Evolutionary conservation across 306 rosid genomes (phyloP).

Genomic region (Crataegus laevigata): DNA sequence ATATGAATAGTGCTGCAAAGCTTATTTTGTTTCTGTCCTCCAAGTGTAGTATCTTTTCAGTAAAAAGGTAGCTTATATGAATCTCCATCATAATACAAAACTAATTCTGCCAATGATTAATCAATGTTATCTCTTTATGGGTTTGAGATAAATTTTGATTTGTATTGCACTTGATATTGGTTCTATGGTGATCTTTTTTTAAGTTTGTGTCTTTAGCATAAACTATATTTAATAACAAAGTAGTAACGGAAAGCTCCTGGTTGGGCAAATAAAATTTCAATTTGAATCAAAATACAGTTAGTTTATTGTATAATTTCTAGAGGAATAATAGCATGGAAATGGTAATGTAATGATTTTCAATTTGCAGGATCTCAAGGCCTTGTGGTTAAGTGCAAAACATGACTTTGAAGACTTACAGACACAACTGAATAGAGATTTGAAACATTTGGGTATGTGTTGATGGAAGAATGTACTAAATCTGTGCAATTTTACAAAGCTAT

Average conservation of each 20-base stretch:
- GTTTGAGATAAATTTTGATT: background rate
- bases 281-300: background rate
- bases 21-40: background rate
- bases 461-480: constrained; percentile 5
- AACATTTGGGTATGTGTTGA: constrained; percentile 49
- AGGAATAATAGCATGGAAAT: background rate
- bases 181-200: background rate
- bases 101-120: background rate
- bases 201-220: background rate
- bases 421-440: constrained; percentile 51
- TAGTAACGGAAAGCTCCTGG: background rate
- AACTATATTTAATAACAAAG: background rate
- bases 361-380: constrained; percentile 65
- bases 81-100: background rate
- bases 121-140: background rate
- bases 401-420: constrained; percentile 64
- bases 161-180: background rate
- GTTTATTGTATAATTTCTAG: background rate
- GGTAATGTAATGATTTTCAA: background rate
- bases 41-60: background rate
- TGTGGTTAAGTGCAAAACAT: constrained; percentile 45
- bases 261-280: background rate
- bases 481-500: background rate
- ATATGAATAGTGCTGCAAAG: background rate
- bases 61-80: background rate